Percentiles rank a stretch among this genome's conserved stretches.
phyloP scores from a whole-genome alignment of 768 basidiomycete genomes.

The Mycena rebaudengoi region DNA sequence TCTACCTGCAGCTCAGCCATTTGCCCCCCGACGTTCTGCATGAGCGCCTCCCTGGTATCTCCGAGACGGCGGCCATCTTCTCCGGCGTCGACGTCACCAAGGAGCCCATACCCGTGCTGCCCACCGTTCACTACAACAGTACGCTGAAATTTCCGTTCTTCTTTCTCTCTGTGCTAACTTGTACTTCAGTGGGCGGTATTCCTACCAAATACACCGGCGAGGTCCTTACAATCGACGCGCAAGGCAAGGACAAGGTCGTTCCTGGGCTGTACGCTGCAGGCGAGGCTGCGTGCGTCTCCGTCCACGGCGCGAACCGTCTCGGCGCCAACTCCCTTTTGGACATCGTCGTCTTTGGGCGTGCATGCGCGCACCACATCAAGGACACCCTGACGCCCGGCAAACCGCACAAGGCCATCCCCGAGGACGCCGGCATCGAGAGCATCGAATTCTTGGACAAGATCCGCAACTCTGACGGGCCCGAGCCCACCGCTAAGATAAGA shows the following conservation, averaged over 20 bases:
- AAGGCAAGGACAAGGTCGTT: conserved; percentile 93
- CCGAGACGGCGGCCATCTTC: conserved; percentile 99
- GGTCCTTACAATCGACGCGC: conserved; percentile 86
- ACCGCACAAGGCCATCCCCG: conserved; percentile 88
- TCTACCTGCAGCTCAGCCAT: conserved; percentile 97
- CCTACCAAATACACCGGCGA: conserved; percentile 99
- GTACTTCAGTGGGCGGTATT: conserved; percentile 91
- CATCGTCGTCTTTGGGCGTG: conserved; percentile 99
- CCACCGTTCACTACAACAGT: conserved; percentile 99
- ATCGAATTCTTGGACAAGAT: conserved; percentile 92
- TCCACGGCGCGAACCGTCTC: conserved; percentile 98
- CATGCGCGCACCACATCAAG: conserved; percentile 97
- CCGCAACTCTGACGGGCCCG: conserved; percentile 81
- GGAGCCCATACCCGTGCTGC: conserved; percentile 98
- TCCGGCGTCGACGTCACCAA: conserved; percentile 99
- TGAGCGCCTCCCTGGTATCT: conserved; percentile 98
- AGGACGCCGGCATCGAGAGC: conserved; percentile 84
- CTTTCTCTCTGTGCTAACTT: conserved; percentile 15
- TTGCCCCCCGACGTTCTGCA: conserved; percentile 94
- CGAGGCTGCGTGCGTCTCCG: conserved; percentile 98
- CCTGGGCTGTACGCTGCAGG: conserved; percentile 98
- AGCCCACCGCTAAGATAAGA: conserved; percentile 90
- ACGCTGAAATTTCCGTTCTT: conserved; percentile 41
- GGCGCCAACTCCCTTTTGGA: conserved; percentile 99
- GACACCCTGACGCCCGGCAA: conserved; percentile 90